Base-by-base conservation (phyloP, 2,329 filamentous ascomycete species). In the Truncatella angustata region DNA sequence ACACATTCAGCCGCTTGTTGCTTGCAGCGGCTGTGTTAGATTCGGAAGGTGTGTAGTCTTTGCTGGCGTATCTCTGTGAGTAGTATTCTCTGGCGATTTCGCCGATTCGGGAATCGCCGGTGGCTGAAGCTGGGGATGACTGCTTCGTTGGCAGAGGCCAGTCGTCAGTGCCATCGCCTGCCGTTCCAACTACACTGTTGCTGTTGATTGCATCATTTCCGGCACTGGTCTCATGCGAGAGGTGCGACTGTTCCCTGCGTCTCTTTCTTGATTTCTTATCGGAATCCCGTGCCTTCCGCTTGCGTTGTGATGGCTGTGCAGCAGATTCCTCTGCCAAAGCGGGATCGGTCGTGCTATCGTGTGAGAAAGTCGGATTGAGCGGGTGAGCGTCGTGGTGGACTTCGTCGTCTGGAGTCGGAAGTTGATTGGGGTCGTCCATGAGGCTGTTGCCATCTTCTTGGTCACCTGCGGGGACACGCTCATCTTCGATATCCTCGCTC, bases 41-140 rank as follows among this genome's bases (percentile, higher is more conserved):
- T 28, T 37, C 24, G 23, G 12, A 30, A 21, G 47, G 24, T 21
- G 47, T 42, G 7, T 35, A 30, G 7, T 42, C 42, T 23, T 50
- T 21, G 28, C 45, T 56, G 18, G 53, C 55, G 30, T 58, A 58
- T 28, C 54, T 63, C 16, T 54, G 46, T 3, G 55, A 54, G 46
- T 64, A 63, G 32, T 63, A 52, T 12, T 59, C 57, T 44, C 63
- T 54, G 3, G 59, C 62, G 12, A 63, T 37, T 28, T 59, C 51
- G n/a, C 60, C 60, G 9, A 63, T 60, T 14, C 28, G 26, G 42
- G 53, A 28, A 26, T n/a, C 34, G 12, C 12, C 52, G 54, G 18
- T 45, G 28, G 9, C 20, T 34, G 49, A 28, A n/a, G n/a, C 24
- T 10, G 35, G 23, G 4, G 26, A 18, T 12, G 34, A 24, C n/a